phyloP scores from a whole-genome alignment of 768 basidiomycete genomes.

The Suillus paluster region DNA sequence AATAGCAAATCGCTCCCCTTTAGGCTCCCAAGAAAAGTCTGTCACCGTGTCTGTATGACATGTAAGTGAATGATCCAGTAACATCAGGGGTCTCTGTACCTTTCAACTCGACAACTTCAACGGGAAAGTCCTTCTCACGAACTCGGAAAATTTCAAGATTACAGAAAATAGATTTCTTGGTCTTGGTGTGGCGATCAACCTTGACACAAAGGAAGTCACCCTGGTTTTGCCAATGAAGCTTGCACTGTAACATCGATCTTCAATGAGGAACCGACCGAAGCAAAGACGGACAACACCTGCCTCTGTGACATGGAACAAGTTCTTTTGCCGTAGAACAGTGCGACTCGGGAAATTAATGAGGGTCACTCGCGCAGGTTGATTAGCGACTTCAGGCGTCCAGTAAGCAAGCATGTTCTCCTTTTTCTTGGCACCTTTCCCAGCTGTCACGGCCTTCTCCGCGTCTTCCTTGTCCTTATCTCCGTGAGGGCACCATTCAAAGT shows the following conservation, averaged over 20 bases:
- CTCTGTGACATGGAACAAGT: slow-evolving; percentile 97
- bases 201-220: slow-evolving; percentile 99
- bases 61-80: background rate
- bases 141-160: slow-evolving; percentile 98
- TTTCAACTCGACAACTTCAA: slow-evolving; percentile 97
- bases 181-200: slow-evolving; percentile 98
- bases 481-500: slow-evolving; percentile 98
- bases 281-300: slow-evolving; percentile 47
- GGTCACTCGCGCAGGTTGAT: slow-evolving; percentile 97
- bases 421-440: slow-evolving; percentile 61
- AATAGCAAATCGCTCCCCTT: slow-evolving; percentile 94
- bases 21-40: slow-evolving; percentile 99
- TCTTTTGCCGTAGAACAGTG: slow-evolving; percentile 86
- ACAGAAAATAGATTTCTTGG: slow-evolving; percentile 97
- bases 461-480: slow-evolving; percentile 89
- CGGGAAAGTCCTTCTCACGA: slow-evolving; percentile 96
- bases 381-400: slow-evolving; percentile 96
- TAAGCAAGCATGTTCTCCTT: slow-evolving; percentile 94
- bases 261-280: slow-evolving; percentile 8
- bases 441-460: slow-evolving; percentile 44
- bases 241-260: slow-evolving; percentile 63
- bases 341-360: slow-evolving; percentile 88
- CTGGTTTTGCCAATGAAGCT: slow-evolving; percentile 97
- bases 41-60: slow-evolving; percentile 76
- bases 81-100: slow-evolving; percentile 48